These are phyloP conservation scores for Eragrostis tef DNA, from an alignment of 202 grass and related monocot species.

Conservation along the genomic window DNA sequence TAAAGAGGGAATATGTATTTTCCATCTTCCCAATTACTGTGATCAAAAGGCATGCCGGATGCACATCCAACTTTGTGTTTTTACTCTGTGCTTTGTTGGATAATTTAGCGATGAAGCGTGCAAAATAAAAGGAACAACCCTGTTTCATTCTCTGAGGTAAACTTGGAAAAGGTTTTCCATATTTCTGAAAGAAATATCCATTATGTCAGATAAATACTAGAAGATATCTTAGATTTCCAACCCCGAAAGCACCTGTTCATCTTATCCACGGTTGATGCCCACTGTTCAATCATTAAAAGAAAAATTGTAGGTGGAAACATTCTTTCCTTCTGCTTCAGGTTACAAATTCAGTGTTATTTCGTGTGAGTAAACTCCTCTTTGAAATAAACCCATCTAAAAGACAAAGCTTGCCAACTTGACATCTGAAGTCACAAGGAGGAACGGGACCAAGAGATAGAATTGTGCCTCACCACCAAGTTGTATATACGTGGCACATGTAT, in stretches of 20 bases:
- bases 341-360: not conserved
- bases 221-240: not conserved
- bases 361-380: not conserved
- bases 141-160: not conserved
- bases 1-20: constrained; percentile 6
- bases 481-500: not conserved
- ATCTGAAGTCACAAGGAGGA: not conserved
- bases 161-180: not conserved
- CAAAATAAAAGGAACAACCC: not conserved
- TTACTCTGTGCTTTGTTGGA: not conserved
- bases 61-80: not conserved
- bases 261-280: not conserved
- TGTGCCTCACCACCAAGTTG: not conserved
- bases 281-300: constrained; percentile 7
- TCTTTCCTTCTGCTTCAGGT: not conserved
- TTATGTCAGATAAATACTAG: constrained; percentile 12
- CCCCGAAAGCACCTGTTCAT: not conserved
- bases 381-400: not conserved
- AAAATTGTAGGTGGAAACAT: not conserved
- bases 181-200: not conserved
- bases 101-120: not conserved
- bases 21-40: not conserved
- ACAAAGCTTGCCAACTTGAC: not conserved
- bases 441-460: not conserved
- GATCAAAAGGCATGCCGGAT: not conserved